A percentile compares a stretch with the other conserved stretches of the same genome.
Conservation (phyloP, 2,329 filamentous ascomycete species). For the Myriangium duriaei region DNA sequence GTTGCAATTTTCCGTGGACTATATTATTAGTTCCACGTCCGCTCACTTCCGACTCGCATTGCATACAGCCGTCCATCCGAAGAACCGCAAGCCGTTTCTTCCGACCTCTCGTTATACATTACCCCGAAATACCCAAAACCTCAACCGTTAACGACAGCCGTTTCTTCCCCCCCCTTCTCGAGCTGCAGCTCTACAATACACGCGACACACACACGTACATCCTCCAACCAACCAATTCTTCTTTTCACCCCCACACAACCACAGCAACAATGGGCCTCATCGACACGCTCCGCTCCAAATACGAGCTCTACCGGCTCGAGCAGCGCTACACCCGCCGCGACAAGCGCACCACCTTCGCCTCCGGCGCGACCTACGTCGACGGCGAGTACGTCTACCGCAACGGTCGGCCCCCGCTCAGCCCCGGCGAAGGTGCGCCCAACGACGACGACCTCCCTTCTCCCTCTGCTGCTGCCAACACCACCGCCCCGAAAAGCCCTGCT, state of each 20-base stretch:
- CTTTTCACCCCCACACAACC: neutral
- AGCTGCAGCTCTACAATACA: too few relatives aligned
- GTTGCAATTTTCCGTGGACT: too few relatives aligned
- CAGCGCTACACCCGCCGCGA: slow-evolving; percentile 88
- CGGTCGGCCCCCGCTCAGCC: slow-evolving; percentile 8
- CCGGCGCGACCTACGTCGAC: slow-evolving; percentile 83
- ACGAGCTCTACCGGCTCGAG: slow-evolving; percentile 90
- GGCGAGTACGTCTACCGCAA: slow-evolving; percentile 78
- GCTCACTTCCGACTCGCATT: too few relatives aligned
- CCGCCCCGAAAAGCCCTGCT: neutral
- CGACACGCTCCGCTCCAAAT: slow-evolving; percentile 63
- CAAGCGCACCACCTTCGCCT: slow-evolving; percentile 78
- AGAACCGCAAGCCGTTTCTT: too few relatives aligned
- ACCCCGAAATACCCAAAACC: too few relatives aligned
- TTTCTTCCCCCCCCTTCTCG: too few relatives aligned
- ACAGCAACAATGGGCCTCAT: slow-evolving; percentile 47
- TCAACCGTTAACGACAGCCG: too few relatives aligned
- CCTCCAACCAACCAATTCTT: neutral
- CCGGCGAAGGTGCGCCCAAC: slow-evolving; percentile 5
- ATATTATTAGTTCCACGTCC: too few relatives aligned
- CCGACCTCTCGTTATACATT: too few relatives aligned
- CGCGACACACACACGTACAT: neutral
- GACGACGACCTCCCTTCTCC: neutral
- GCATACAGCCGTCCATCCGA: too few relatives aligned
- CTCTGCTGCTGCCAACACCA: too few relatives aligned